phyloP scores from a whole-genome alignment of 768 basidiomycete genomes.

The Phylloporus sp. region DNA sequence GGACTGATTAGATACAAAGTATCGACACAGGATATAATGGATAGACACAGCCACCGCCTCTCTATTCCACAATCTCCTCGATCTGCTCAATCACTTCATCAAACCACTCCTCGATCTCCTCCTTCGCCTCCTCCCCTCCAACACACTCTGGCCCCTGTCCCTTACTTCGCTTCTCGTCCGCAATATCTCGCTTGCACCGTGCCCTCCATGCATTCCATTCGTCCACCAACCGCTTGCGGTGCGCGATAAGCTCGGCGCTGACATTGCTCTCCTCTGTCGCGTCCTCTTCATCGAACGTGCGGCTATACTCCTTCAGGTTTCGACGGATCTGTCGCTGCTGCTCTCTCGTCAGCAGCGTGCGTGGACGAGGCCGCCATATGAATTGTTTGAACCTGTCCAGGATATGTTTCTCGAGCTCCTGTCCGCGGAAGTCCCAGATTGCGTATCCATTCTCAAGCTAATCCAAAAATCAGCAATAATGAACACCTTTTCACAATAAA shows the following conservation, averaged over 20 bases:
- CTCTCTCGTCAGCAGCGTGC: conserved; percentile 79
- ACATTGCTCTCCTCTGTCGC: conserved; percentile 92
- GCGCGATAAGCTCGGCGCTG: conserved; percentile 87
- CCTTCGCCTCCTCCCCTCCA: conserved; percentile 58
- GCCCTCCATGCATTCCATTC: conserved; percentile 99
- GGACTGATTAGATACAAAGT: conserved; percentile 23
- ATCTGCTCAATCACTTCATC: conserved; percentile 91
- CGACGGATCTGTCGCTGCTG: conserved; percentile 81
- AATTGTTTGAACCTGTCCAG: conserved; percentile 98
- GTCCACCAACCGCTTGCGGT: conserved; percentile 86
- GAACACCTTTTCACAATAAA: not conserved
- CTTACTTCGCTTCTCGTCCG: conserved; percentile 46
- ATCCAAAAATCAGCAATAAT: conserved; percentile 9
- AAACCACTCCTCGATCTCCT: conserved; percentile 91
- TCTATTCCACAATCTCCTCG: conserved; percentile 68
- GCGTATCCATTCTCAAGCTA: conserved; percentile 96
- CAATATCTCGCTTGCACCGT: conserved; percentile 61
- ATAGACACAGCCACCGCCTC: conserved; percentile 22
- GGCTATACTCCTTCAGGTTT: conserved; percentile 88
- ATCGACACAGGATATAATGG: not conserved
- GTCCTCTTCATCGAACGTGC: conserved; percentile 93
- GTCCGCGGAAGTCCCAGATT: conserved; percentile 98
- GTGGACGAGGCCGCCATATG: conserved; percentile 95
- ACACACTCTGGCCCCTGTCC: conserved; percentile 29
- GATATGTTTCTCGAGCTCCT: conserved; percentile 83